Conservation (phyloP, 805 yeast genomes). For the Brettanomyces nanus region DNA sequence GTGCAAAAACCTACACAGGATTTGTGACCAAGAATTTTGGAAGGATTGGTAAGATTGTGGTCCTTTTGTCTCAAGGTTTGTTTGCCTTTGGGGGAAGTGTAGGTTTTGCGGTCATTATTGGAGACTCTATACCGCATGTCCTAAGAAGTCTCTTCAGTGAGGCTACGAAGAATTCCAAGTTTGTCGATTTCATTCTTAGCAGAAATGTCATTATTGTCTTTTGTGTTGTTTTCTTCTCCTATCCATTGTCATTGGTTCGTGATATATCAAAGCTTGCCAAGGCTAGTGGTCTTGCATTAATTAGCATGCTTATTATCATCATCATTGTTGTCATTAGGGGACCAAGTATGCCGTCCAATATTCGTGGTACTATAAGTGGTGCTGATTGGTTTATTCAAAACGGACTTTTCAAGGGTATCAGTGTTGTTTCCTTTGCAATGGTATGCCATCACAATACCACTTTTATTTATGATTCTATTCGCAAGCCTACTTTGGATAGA, state of each 20-base stretch:
- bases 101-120: constrained; percentile 91
- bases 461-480: constrained; percentile 78
- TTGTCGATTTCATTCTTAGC: constrained; percentile 48
- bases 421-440: constrained; percentile 91
- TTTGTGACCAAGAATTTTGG: constrained; percentile 81
- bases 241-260: constrained; percentile 71
- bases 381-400: constrained; percentile 46
- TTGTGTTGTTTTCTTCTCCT: constrained; percentile 66
- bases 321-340: constrained; percentile 66
- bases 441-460: constrained; percentile 95
- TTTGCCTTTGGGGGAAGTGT: constrained; percentile 93
- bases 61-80: constrained; percentile 70
- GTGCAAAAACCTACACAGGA: constrained; percentile 74
- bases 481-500: constrained; percentile 64
- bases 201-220: constrained; percentile 65
- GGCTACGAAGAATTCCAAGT: constrained; percentile 26
- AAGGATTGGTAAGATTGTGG: constrained; percentile 52
- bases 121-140: constrained; percentile 92
- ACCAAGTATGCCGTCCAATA: constrained; percentile 42
- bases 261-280: constrained; percentile 82
- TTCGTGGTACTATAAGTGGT: constrained; percentile 40
- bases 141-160: constrained; percentile 54
- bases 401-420: constrained; percentile 77
- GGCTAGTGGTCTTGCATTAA: constrained; percentile 77
- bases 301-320: constrained; percentile 78